Evolutionary conservation across 1,284 basidiomycete species (phyloP), one percentile per base, ranked within the genome.

Genomic region (Porodaedalea pini): DNA sequence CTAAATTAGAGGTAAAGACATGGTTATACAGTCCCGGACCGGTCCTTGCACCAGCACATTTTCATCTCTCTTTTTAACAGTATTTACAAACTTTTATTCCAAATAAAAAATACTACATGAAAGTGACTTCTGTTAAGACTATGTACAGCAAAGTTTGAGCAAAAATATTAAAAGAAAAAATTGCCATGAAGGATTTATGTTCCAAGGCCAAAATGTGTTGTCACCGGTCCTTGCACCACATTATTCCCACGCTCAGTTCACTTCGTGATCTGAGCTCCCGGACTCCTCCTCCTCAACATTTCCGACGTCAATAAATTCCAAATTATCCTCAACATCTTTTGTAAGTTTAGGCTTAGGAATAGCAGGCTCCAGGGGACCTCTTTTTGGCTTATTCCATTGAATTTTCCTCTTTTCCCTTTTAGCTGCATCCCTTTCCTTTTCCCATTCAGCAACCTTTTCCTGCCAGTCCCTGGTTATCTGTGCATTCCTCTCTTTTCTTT

Each of bases 1-100:
- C n/a, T n/a, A n/a, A n/a, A n/a, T n/a, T n/a, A n/a, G n/a, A n/a
- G n/a, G n/a, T n/a, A n/a, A n/a, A n/a, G n/a, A n/a, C n/a, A n/a
- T n/a, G n/a, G n/a, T n/a, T n/a, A n/a, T 25, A 63, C 49, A 32
- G 49, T 51, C 49, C 5, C 34, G 49, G 49, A 34, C 49, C 31
- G 36, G 2, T 51, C 6, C 29, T 36, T 39, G 49, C 7, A 17
- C 4, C 49, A 36, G 25, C n/a, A 31, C 27, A 51, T 4, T 51
- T 51, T 17, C 17, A 36, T 7, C 2, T 51, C 6, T n/a, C 4
- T 10, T 43, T 23, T 49, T n/a, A 23, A n/a, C 19, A 10, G 17
- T 23, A 23, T 19, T 21, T 51, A 36, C 10, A 36, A 13, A 15
- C 2, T 19, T 19, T 36, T 36, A 2, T 10, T 2, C 17, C 27